Evolutionary conservation across 139 green algal species (phyloP).

Genomic region (Picochlorum sp.): DNA sequence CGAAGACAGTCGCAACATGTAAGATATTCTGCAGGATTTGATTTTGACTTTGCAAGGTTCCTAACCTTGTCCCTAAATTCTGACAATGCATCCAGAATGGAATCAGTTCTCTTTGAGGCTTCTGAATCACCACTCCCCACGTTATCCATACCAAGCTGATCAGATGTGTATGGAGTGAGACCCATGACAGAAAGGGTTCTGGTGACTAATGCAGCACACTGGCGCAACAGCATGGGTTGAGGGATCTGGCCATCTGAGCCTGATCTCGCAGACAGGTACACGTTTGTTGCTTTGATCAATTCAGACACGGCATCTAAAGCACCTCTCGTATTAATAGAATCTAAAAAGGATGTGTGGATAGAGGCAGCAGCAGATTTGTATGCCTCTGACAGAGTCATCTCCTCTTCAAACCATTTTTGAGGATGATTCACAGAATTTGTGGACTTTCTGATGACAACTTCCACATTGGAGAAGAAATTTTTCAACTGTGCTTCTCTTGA

Average conservation of each 20-base stretch:
- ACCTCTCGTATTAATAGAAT: conserved; percentile 88
- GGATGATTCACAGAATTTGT: conserved; percentile 1
- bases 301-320: conserved; percentile 69
- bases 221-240: conserved; percentile 68
- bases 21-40: conserved; percentile 44
- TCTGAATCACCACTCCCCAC: conserved; percentile 5
- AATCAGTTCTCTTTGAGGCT: conserved; percentile 7
- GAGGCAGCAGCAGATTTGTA: conserved; percentile 28
- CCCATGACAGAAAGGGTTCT: conserved; percentile 78
- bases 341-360: conserved; percentile 69
- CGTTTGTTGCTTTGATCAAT: conserved; percentile 73
- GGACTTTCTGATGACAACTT: conserved; percentile 57
- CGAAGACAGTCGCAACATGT: conserved; percentile 65
- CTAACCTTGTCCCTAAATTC: conserved; percentile 72
- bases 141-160: conserved; percentile 41
- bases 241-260: conserved; percentile 23
- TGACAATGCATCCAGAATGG: conserved; percentile 61
- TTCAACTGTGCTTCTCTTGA: conserved; percentile 62
- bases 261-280: conserved; percentile 63
- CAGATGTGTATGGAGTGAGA: conserved; percentile 36
- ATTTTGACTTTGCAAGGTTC: conserved; percentile 6
- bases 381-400: conserved; percentile 43
- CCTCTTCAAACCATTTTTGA: conserved; percentile 37
- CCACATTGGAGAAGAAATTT: conserved; percentile 93
- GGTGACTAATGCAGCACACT: conserved; percentile 63